Percentiles rank a stretch among this genome's conserved stretches.
phyloP scores from a whole-genome alignment of 2,329 filamentous ascomycete species.

The Hypoxylon sp. region DNA sequence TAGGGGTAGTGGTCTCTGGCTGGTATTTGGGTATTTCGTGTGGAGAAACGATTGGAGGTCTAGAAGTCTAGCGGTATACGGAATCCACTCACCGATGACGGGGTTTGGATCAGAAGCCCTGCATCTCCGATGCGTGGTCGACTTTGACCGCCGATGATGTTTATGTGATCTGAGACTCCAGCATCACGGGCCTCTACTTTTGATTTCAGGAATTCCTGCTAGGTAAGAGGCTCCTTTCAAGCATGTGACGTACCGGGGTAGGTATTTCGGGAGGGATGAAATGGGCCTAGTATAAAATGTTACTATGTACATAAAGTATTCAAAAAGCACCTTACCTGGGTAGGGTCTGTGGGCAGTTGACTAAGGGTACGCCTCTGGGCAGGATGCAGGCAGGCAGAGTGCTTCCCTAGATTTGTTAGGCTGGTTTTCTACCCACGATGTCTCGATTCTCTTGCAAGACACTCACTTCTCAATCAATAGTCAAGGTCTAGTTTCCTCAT shows the following conservation, averaged over 20 bases:
- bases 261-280: no score
- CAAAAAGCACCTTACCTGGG: no score
- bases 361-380: background rate
- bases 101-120: conserved; percentile 10
- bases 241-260: background rate
- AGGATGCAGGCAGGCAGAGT: background rate
- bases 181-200: background rate
- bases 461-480: conserved; percentile 4
- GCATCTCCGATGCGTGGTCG: background rate
- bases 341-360: background rate
- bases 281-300: background rate
- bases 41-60: conserved; percentile 14
- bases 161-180: conserved; percentile 4
- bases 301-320: no score
- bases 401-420: background rate
- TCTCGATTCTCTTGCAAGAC: conserved; percentile 5
- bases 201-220: background rate
- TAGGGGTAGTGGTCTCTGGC: background rate
- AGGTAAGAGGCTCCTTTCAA: background rate
- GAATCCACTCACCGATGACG: background rate
- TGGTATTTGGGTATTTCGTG: conserved; percentile 1
- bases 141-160: background rate
- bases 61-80: conserved; percentile 4
- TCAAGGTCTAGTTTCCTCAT: conserved; percentile 8
- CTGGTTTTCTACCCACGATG: background rate